Evolutionary conservation across 1,284 basidiomycete species (phyloP).

Genomic region (Marasmius oreades): DNA sequence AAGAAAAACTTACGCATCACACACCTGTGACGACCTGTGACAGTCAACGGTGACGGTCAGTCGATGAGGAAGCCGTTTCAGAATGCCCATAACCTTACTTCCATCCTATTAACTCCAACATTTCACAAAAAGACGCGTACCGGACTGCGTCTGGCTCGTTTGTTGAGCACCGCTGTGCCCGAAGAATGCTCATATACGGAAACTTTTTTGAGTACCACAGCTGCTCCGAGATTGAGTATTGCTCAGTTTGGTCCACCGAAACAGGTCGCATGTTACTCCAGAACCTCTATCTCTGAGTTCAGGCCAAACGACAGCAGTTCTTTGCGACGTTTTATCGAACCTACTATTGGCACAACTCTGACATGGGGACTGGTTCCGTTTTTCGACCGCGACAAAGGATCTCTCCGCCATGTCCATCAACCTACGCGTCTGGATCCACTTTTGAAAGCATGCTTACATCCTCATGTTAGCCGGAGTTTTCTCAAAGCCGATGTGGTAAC

Average conservation of each 20-base stretch:
- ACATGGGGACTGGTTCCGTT: neutral
- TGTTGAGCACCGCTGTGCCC: neutral
- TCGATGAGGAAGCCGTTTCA: neutral
- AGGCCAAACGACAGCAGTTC: conserved; percentile 4
- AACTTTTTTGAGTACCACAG: neutral
- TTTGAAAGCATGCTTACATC: conserved; percentile 14
- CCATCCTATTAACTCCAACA: neutral
- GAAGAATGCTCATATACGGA: neutral
- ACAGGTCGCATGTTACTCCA: conserved; percentile 11
- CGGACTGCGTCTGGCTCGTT: too few relatives aligned
- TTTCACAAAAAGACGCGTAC: neutral
- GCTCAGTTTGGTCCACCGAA: neutral
- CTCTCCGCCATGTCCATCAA: neutral
- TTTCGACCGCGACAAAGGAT: neutral
- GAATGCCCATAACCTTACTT: neutral
- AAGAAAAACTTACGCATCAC: neutral
- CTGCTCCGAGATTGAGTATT: neutral
- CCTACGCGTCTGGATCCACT: conserved; percentile 10
- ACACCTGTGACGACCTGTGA: neutral
- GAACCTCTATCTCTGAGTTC: neutral
- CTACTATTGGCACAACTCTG: neutral
- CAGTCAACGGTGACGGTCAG: neutral
- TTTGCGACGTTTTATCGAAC: conserved; percentile 5
- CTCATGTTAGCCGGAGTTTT: conserved; percentile 6
- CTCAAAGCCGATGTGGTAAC: conserved; percentile 18